A percentile compares a stretch with the other conserved stretches of the same genome.
These are phyloP conservation scores for Leishmania braziliensis DNA, from an alignment of 208 protist genomes.

Conservation along the genomic window DNA sequence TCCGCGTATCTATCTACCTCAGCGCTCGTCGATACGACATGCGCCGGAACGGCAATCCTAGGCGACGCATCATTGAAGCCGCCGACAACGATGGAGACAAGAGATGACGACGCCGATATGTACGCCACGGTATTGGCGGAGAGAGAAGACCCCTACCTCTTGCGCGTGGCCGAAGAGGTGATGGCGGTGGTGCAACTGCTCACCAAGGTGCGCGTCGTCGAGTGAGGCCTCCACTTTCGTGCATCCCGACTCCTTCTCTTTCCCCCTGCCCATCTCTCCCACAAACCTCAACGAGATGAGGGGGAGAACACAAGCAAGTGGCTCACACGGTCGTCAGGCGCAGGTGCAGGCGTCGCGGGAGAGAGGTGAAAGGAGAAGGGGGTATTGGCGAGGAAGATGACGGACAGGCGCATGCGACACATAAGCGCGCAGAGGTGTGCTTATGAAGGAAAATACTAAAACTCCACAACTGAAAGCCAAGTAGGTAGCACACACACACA, in stretches of 20 bases:
- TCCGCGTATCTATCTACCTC: slow-evolving; percentile 21
- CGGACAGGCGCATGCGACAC: background rate
- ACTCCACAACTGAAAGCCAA: background rate
- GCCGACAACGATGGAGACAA: background rate
- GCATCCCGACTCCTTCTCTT: background rate
- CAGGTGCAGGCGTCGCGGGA: background rate
- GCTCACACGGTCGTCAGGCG: background rate
- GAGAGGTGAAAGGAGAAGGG: background rate
- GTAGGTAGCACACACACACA: background rate
- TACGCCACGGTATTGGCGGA: slow-evolving; percentile 14
- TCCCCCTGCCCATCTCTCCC: background rate
- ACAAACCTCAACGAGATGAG: background rate
- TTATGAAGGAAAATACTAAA: background rate
- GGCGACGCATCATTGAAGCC: slow-evolving; percentile 3
- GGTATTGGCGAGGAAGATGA: background rate
- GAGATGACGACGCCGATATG: slow-evolving; percentile 10
- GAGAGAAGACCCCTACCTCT: slow-evolving; percentile 50
- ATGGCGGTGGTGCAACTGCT: slow-evolving; percentile 65
- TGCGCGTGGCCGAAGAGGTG: slow-evolving; percentile 49
- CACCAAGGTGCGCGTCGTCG: slow-evolving; percentile 1
- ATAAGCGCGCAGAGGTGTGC: background rate
- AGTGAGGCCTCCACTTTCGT: background rate
- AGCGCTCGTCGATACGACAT: slow-evolving; percentile 15
- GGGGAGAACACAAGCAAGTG: background rate
- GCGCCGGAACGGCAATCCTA: background rate